Percentiles rank a stretch among this genome's conserved stretches.
Evolutionary conservation across 2,329 filamentous ascomycete species (phyloP).

Genomic region (Aureobasidium pullulans): DNA sequence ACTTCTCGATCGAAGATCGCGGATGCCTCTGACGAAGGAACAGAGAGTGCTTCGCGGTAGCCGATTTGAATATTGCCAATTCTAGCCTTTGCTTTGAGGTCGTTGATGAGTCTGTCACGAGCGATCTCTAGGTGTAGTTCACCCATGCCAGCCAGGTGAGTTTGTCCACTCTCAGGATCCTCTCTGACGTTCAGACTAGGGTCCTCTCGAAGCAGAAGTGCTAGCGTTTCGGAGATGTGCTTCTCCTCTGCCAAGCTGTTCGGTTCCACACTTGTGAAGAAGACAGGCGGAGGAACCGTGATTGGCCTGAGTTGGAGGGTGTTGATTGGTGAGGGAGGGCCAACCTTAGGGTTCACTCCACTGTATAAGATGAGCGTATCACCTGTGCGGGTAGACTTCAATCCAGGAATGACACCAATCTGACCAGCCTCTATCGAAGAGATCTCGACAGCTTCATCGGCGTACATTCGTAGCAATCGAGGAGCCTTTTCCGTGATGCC

Average conservation of each 20-base stretch:
- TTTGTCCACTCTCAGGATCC: constrained; percentile 87
- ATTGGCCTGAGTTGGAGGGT: constrained; percentile 80
- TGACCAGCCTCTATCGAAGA: constrained; percentile 74
- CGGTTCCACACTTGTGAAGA: constrained; percentile 89
- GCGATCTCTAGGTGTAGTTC: constrained; percentile 93
- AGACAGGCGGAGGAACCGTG: constrained; percentile 84
- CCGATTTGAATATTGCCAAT: constrained; percentile 93
- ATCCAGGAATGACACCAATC: constrained; percentile 85
- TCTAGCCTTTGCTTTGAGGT: constrained; percentile 75
- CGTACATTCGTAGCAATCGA: constrained; percentile 81
- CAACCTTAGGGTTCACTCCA: constrained; percentile 51
- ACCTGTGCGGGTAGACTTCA: constrained; percentile 87
- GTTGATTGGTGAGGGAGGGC: constrained; percentile 61
- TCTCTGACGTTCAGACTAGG: constrained; percentile 79
- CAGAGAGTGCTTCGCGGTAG: constrained; percentile 75
- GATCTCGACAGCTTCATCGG: constrained; percentile 78
- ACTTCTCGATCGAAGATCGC: constrained; percentile 70
- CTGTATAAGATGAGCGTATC: constrained; percentile 79
- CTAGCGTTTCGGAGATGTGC: constrained; percentile 66
- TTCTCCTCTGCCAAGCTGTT: constrained; percentile 72
- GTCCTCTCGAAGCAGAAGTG: constrained; percentile 79
- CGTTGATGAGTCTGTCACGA: constrained; percentile 75
- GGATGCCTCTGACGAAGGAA: constrained; percentile 48
- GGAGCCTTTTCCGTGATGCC: constrained; percentile 71
- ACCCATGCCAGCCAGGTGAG: constrained; percentile 91